Evolutionary conservation across 106 monocot species (phyloP).

Genomic region (Cymbidium sinense): DNA sequence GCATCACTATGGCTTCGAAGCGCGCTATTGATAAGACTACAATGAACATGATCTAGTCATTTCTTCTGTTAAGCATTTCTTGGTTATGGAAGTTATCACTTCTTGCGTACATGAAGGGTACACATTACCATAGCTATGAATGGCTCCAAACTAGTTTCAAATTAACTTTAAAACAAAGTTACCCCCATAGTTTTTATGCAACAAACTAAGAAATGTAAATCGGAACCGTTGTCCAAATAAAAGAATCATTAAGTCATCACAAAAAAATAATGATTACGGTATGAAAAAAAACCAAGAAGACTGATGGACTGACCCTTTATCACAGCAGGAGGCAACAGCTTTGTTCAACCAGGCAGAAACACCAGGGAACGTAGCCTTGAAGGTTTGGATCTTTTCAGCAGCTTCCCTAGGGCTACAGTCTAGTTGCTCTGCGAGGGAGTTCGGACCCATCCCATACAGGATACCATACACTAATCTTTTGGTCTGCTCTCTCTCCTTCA

Average conservation of each 20-base stretch:
- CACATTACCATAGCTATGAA: neutral
- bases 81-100: neutral
- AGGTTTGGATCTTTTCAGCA: constrained; percentile 64
- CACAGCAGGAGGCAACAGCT: constrained; percentile 67
- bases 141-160: neutral
- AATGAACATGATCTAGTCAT: too few species aligned
- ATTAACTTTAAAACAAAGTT: neutral
- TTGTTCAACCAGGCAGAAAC: constrained; percentile 80
- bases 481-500: constrained; percentile 73
- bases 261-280: neutral
- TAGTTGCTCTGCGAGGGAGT: constrained; percentile 80
- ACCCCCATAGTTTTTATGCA: neutral
- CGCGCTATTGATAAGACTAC: too few species aligned
- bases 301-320: constrained; percentile 54
- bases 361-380: constrained; percentile 74
- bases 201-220: neutral
- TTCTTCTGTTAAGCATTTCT: too few species aligned
- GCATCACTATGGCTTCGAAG: too few species aligned
- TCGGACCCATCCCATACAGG: constrained; percentile 94
- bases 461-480: constrained; percentile 96
- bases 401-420: constrained; percentile 76
- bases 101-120: neutral
- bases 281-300: neutral
- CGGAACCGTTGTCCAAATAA: neutral
- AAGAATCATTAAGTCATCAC: neutral